A percentile compares a stretch with the other conserved stretches of the same genome.
Evolutionary conservation across 148 eudicot genomes (phyloP).

Genomic region (Linanthus parryae): DNA sequence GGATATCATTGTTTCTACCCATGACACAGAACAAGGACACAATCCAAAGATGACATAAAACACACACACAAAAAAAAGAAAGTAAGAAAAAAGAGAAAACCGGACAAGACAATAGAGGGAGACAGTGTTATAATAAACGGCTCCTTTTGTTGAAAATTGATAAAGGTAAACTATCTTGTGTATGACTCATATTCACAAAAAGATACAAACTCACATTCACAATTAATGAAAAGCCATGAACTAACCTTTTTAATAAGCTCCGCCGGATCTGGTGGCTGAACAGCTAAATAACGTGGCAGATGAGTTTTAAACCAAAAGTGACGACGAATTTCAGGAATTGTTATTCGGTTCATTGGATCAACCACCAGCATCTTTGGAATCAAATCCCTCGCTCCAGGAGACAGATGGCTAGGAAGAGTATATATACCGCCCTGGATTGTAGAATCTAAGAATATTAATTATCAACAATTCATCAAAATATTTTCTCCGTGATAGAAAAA

Average conservation of each 20-base stretch:
- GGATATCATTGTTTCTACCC: too few relatives aligned
- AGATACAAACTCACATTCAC: neutral
- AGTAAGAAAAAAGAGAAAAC: too few relatives aligned
- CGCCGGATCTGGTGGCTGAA: slow-evolving; percentile 30
- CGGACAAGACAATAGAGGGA: too few relatives aligned
- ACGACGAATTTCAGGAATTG: slow-evolving; percentile 30
- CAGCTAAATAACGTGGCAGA: slow-evolving; percentile 35
- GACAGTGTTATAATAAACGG: too few relatives aligned
- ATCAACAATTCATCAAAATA: too few relatives aligned
- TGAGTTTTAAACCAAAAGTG: slow-evolving; percentile 31
- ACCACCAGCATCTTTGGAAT: slow-evolving; percentile 38
- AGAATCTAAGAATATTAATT: too few relatives aligned
- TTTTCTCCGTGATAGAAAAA: too few relatives aligned
- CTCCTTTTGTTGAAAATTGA: too few relatives aligned
- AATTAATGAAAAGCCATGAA: neutral
- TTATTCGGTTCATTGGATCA: slow-evolving; percentile 36
- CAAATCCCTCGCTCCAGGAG: slow-evolving; percentile 36
- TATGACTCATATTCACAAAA: neutral
- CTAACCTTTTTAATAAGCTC: slow-evolving; percentile 34
- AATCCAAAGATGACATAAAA: too few relatives aligned
- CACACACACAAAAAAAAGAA: too few relatives aligned
- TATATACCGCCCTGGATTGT: slow-evolving; percentile 26
- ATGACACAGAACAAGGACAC: too few relatives aligned
- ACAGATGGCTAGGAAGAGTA: slow-evolving; percentile 32
- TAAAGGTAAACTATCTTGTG: too few relatives aligned